Evolutionary conservation across 352 stramenopile species (phyloP).

Genomic region (Phytophthora boehmeriae): DNA sequence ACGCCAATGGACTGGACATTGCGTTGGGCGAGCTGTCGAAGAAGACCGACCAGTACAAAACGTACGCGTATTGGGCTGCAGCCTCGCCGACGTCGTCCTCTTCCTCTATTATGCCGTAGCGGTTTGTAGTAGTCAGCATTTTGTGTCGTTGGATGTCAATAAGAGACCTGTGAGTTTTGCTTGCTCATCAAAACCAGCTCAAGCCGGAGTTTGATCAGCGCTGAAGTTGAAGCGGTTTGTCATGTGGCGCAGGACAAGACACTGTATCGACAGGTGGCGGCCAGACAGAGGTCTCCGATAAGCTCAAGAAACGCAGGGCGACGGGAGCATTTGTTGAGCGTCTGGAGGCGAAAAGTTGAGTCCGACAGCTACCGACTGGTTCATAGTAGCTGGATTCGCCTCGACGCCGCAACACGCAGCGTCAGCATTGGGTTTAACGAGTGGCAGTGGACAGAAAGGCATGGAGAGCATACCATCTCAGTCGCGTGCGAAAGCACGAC

Average conservation of each 20-base stretch:
- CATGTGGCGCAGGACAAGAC: conserved; percentile 3
- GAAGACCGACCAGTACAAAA: conserved; percentile 7
- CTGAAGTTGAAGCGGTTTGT: neutral
- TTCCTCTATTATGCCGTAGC: conserved; percentile 24
- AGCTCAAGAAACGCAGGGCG: neutral
- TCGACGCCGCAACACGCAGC: neutral
- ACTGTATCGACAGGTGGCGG: neutral
- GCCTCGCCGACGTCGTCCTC: conserved; percentile 26
- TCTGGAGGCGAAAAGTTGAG: neutral
- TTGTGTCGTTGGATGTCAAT: conserved; percentile 12
- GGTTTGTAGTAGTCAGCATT: conserved; percentile 6
- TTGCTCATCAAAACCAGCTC: conserved; percentile 17
- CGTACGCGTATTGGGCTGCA: conserved; percentile 18
- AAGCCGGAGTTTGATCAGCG: neutral
- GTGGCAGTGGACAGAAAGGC: neutral
- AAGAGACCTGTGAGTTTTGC: conserved; percentile 6
- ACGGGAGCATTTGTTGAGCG: neutral
- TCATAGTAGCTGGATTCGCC: too few relatives aligned
- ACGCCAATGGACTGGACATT: conserved; percentile 29
- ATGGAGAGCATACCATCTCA: neutral
- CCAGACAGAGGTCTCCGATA: neutral
- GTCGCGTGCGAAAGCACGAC: neutral
- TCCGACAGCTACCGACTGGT: too few relatives aligned
- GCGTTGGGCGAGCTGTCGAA: conserved; percentile 27
- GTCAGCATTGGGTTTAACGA: neutral